Percentiles rank a stretch among this genome's conserved stretches.
Evolutionary conservation across 2,329 filamentous ascomycete species (phyloP).

Genomic region (Aspergillus texensis): DNA sequence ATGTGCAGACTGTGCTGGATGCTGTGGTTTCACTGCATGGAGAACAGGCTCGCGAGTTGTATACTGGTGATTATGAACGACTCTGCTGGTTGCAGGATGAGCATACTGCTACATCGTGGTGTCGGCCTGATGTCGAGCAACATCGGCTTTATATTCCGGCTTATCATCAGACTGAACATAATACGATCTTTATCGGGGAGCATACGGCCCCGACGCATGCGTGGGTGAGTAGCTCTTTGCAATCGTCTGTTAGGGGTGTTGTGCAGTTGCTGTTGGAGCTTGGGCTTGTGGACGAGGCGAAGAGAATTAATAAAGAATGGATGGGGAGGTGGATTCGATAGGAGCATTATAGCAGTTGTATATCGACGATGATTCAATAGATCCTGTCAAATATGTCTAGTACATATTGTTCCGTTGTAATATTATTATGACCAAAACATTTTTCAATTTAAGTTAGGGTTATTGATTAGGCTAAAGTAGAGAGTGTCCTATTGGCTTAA

Average conservation of each 20-base stretch:
- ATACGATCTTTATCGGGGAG: conserved; percentile 41
- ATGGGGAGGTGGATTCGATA: conserved; percentile 66
- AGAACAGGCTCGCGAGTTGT: conserved; percentile 27
- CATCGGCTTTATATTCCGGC: conserved; percentile 38
- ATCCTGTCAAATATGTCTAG: neutral
- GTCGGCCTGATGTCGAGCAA: conserved; percentile 33
- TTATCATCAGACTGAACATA: conserved; percentile 37
- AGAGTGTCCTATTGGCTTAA: too few species aligned
- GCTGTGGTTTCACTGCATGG: conserved; percentile 33
- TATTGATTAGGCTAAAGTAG: too few species aligned
- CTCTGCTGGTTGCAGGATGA: conserved; percentile 38
- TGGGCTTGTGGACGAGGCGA: conserved; percentile 70
- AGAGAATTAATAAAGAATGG: conserved; percentile 64
- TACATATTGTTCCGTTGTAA: too few species aligned
- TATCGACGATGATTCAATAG: neutral
- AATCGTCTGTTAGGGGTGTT: conserved; percentile 33
- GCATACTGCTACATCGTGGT: conserved; percentile 33
- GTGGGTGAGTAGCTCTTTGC: conserved; percentile 34
- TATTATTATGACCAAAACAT: too few species aligned
- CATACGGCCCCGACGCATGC: conserved; percentile 40
- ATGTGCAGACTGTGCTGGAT: conserved; percentile 32
- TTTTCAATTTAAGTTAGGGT: too few species aligned
- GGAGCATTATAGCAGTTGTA: neutral
- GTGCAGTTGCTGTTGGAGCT: conserved; percentile 50
- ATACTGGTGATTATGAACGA: conserved; percentile 37